phyloP scores from a whole-genome alignment of 306 rosid species.

The Prunus mira region DNA sequence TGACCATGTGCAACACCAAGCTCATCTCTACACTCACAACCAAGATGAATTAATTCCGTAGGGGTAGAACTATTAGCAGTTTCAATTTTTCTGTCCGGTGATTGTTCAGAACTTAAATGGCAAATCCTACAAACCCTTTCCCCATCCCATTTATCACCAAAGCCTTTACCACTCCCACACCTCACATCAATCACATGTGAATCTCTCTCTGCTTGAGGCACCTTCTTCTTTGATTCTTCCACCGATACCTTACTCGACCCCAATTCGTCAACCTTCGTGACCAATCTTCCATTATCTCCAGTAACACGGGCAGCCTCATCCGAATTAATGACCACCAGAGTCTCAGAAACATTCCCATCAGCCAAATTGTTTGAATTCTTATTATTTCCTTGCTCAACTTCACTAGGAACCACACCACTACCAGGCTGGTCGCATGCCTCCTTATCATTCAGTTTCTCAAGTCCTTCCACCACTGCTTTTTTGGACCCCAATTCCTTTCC shows the following conservation, averaged over 20 bases:
- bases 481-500: constrained; percentile 31
- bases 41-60: constrained; percentile 69
- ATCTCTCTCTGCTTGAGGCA: constrained; percentile 42
- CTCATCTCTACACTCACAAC: constrained; percentile 88
- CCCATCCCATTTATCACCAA: constrained; percentile 46
- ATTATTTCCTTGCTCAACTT: constrained; percentile 40
- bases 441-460: constrained; percentile 17
- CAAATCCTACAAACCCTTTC: constrained; percentile 93
- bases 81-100: constrained; percentile 40
- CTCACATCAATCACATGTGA: constrained; percentile 56
- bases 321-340: constrained; percentile 45
- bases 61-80: constrained; percentile 19
- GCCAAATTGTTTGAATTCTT: constrained; percentile 36
- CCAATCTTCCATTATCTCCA: constrained; percentile 37
- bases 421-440: not conserved
- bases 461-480: constrained; percentile 25
- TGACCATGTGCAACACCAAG: constrained; percentile 76
- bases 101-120: constrained; percentile 59
- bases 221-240: constrained; percentile 37
- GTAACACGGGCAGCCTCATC: constrained; percentile 32
- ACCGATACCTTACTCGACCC: constrained; percentile 36
- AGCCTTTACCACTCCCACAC: constrained; percentile 41
- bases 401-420: constrained; percentile 24
- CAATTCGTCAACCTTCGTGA: constrained; percentile 34
- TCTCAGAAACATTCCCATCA: constrained; percentile 41